phyloP scores from a whole-genome alignment of 352 stramenopile genomes.

The Aphanomyces cochlioides region DNA sequence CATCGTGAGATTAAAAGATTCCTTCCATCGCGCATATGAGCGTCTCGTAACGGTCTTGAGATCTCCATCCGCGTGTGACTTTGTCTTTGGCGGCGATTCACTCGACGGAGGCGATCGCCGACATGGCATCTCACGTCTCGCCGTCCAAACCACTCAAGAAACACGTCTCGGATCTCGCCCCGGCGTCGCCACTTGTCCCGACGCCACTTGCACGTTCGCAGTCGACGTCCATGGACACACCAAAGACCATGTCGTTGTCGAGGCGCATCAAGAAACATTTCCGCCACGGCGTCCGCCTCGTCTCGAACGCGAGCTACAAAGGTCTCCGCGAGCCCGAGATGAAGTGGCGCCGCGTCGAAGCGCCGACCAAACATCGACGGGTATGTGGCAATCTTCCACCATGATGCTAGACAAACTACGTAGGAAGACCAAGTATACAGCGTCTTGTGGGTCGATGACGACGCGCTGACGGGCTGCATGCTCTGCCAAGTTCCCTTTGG shows the following conservation, averaged over 20 bases:
- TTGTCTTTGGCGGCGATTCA: too few relatives aligned
- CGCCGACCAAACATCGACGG: neutral
- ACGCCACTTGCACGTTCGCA: too few relatives aligned
- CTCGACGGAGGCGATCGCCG: too few relatives aligned
- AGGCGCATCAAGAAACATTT: conserved; percentile 9
- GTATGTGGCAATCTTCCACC: neutral
- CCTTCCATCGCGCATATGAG: too few relatives aligned
- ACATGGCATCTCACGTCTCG: too few relatives aligned
- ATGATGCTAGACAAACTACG: neutral
- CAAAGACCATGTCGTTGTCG: neutral
- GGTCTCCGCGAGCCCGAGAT: neutral
- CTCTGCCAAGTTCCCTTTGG: conserved; percentile 18
- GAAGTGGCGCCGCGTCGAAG: neutral
- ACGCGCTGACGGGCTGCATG: conserved; percentile 6
- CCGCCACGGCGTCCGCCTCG: neutral
- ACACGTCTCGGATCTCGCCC: too few relatives aligned
- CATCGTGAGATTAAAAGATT: too few relatives aligned
- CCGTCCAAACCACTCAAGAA: too few relatives aligned
- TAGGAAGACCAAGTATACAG: conserved; percentile 2
- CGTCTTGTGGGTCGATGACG: conserved; percentile 9
- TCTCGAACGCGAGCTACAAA: conserved; percentile 4
- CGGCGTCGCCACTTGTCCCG: too few relatives aligned
- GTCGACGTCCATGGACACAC: too few relatives aligned
- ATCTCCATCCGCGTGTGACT: too few relatives aligned
- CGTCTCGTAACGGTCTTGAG: too few relatives aligned